Percentiles rank a stretch among this genome's conserved stretches.
phyloP scores from a whole-genome alignment of 257 asterid genomes.

The Ilex aquifolium region DNA sequence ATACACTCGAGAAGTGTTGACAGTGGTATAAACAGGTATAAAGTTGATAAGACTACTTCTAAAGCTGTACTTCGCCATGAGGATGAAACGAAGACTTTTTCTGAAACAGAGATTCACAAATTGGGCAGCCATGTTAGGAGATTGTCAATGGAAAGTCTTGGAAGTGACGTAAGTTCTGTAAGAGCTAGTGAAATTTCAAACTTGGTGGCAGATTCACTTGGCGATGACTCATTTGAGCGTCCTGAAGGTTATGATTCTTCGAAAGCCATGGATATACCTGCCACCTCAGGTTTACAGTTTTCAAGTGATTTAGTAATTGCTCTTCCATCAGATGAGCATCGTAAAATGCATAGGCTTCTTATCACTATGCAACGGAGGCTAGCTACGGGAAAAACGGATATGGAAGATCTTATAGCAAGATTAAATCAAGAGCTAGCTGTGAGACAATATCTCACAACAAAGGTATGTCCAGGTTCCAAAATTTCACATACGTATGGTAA shows the following conservation, averaged over 20 bases:
- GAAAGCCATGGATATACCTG: slow-evolving; percentile 10
- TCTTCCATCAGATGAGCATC: slow-evolving; percentile 39
- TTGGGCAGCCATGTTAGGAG: slow-evolving; percentile 9
- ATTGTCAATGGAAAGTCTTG: slow-evolving; percentile 18
- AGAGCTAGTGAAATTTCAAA: slow-evolving; percentile 13
- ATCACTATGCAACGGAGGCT: slow-evolving; percentile 33
- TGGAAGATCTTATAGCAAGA: slow-evolving; percentile 51
- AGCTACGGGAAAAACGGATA: slow-evolving; percentile 41
- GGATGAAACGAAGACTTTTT: slow-evolving; percentile 13
- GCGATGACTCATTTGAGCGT: slow-evolving; percentile 19
- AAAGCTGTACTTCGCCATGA: background rate
- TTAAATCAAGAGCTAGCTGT: slow-evolving; percentile 51
- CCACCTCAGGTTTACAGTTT: slow-evolving; percentile 22
- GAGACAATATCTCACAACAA: slow-evolving; percentile 42
- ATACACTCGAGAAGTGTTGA: too few species aligned
- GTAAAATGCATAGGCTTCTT: slow-evolving; percentile 40
- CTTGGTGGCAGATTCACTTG: slow-evolving; percentile 12
- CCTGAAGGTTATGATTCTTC: slow-evolving; percentile 30
- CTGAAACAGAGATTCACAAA: slow-evolving; percentile 9
- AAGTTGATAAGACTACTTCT: slow-evolving; percentile 6
- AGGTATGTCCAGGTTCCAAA: slow-evolving; percentile 28
- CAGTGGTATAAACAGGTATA: background rate
- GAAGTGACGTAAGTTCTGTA: slow-evolving; percentile 12
- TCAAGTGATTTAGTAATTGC: slow-evolving; percentile 21
- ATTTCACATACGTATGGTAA: too few species aligned